Percentiles rank a stretch among this genome's conserved stretches.
These are phyloP conservation scores for Blastobotrys apis DNA, from an alignment of 1,139 yeast species.

Conservation along the genomic window DNA sequence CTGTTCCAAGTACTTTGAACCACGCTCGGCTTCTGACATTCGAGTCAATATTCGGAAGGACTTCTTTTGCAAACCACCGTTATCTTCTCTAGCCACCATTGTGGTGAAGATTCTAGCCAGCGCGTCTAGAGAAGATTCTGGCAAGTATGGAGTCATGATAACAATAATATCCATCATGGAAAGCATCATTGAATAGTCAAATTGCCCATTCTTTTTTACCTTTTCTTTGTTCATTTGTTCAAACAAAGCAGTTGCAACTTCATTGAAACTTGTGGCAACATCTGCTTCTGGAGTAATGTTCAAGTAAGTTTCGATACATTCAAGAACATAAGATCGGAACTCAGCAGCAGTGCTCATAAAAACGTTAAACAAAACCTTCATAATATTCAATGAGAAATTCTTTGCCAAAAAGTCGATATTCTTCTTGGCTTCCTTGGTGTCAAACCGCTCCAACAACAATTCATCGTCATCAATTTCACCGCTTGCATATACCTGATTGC, in stretches of 20 bases:
- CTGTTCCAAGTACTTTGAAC: slow-evolving; percentile 45
- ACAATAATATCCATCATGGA: slow-evolving; percentile 91
- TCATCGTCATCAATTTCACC: slow-evolving; percentile 52
- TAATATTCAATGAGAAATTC: slow-evolving; percentile 62
- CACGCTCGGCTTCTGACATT: slow-evolving; percentile 63
- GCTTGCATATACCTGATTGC: slow-evolving; percentile 52
- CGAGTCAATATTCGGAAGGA: slow-evolving; percentile 76
- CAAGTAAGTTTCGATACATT: slow-evolving; percentile 77
- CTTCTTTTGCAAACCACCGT: slow-evolving; percentile 76
- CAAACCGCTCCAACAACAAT: slow-evolving; percentile 57
- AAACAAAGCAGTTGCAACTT: slow-evolving; percentile 75
- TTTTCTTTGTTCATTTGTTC: slow-evolving; percentile 55
- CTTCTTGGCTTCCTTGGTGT: slow-evolving; percentile 50
- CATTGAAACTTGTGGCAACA: slow-evolving; percentile 71
- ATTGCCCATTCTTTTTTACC: slow-evolving; percentile 16
- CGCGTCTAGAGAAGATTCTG: slow-evolving; percentile 63
- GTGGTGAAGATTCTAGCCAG: slow-evolving; percentile 72
- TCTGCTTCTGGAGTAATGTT: slow-evolving; percentile 66
- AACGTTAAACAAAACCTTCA: slow-evolving; percentile 86
- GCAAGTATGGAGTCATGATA: slow-evolving; percentile 80
- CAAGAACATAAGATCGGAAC: slow-evolving; percentile 76
- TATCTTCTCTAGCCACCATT: slow-evolving; percentile 55
- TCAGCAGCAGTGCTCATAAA: slow-evolving; percentile 83
- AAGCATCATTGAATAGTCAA: slow-evolving; percentile 52
- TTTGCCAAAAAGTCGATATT: slow-evolving; percentile 60